Evolutionary conservation across 2,329 filamentous ascomycete species (phyloP).

Genomic region (Ophiostoma pallidulum): DNA sequence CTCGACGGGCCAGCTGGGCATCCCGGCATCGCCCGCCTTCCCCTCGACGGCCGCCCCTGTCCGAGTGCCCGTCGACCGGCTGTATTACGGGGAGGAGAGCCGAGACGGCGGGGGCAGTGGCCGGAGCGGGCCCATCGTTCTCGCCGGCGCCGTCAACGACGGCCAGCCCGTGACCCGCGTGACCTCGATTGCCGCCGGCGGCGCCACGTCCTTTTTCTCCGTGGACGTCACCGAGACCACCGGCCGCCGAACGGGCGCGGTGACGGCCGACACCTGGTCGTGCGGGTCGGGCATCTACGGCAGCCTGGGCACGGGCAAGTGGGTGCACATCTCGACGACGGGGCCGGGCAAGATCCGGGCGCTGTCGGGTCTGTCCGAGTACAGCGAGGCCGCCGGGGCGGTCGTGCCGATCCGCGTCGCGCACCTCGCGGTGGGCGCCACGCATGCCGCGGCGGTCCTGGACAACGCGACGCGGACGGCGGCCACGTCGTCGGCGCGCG

Average conservation of each 20-base stretch:
- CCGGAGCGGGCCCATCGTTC: too few species aligned
- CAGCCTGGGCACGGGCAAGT: slow-evolving; percentile 72
- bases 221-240: slow-evolving; percentile 60
- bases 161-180: slow-evolving; percentile 41
- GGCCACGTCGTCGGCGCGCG: slow-evolving; percentile 22
- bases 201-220: slow-evolving; percentile 77
- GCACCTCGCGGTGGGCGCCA: slow-evolving; percentile 63
- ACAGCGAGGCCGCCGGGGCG: slow-evolving; percentile 60
- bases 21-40: slow-evolving; percentile 55
- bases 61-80: slow-evolving; percentile 57
- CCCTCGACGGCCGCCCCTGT: slow-evolving; percentile 60
- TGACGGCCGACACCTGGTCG: slow-evolving; percentile 68
- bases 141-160: neutral
- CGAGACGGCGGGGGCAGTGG: too few species aligned
- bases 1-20: slow-evolving; percentile 80
- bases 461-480: slow-evolving; percentile 69
- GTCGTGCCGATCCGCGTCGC: slow-evolving; percentile 70
- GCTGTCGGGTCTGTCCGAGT: slow-evolving; percentile 78
- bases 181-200: slow-evolving; percentile 75
- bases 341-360: slow-evolving; percentile 71
- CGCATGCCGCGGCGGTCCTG: slow-evolving; percentile 76
- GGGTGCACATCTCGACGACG: slow-evolving; percentile 73
- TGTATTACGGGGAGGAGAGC: slow-evolving; percentile 45
- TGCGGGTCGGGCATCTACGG: slow-evolving; percentile 82
- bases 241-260: slow-evolving; percentile 31